These are phyloP conservation scores for Phytophthora foliorum DNA, from an alignment of 352 stramenopile genomes.

Conservation along the genomic window DNA sequence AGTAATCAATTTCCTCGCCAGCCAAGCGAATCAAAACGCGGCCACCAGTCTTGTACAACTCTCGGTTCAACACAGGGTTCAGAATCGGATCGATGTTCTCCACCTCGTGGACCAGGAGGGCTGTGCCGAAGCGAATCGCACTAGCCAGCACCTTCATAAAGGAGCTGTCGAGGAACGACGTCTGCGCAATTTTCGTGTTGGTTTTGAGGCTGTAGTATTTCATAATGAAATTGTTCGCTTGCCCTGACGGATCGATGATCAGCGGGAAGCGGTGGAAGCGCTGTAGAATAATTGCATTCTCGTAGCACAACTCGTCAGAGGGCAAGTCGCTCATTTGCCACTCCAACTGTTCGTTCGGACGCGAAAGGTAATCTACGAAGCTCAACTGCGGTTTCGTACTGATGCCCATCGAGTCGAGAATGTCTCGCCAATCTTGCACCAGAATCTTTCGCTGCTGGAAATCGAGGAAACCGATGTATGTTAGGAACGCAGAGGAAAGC, in stretches of 20 bases:
- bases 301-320: constrained; percentile 97
- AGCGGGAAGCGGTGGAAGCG: constrained; percentile 98
- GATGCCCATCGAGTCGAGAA: constrained; percentile 95
- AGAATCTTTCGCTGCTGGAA: constrained; percentile 97
- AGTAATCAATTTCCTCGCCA: constrained; percentile 99
- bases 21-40: constrained; percentile 98
- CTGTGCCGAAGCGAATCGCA: constrained; percentile 99
- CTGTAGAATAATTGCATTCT: constrained; percentile 99
- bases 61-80: constrained; percentile 99
- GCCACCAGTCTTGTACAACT: constrained; percentile 99
- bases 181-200: constrained; percentile 96
- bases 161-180: constrained; percentile 98
- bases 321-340: constrained; percentile 98
- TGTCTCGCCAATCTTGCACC: constrained; percentile 95
- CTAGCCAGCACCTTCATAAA: constrained; percentile 99
- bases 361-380: constrained; percentile 98
- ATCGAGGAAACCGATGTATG: constrained; percentile 99
- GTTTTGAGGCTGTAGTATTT: constrained; percentile 95
- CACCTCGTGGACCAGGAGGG: constrained; percentile 99
- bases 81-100: constrained; percentile 99
- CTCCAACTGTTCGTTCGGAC: constrained; percentile 93
- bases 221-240: constrained; percentile 99
- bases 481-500: constrained; percentile 97
- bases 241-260: constrained; percentile 98
- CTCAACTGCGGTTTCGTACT: constrained; percentile 80